A percentile compares a stretch with the other conserved stretches of the same genome.
Evolutionary conservation across 2,329 filamentous ascomycete genomes (phyloP).

Genomic region (Xylariomycetidae sp.): DNA sequence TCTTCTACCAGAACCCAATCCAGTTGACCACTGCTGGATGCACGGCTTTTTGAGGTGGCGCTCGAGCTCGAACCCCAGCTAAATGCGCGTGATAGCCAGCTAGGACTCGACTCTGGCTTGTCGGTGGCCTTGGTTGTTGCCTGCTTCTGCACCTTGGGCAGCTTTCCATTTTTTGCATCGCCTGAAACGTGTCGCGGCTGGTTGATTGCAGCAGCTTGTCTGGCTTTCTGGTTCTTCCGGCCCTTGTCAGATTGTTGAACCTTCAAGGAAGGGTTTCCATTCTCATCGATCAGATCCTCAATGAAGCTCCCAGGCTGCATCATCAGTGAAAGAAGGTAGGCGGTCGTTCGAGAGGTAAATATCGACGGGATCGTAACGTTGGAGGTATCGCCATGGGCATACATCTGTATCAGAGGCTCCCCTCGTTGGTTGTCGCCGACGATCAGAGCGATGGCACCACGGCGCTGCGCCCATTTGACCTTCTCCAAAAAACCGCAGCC

Average conservation of each 20-base stretch:
- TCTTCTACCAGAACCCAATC: slow-evolving; percentile 70
- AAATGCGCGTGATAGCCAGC: slow-evolving; percentile 45
- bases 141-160: slow-evolving; percentile 19
- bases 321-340: slow-evolving; percentile 84
- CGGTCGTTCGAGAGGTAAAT: slow-evolving; percentile 92
- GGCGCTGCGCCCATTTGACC: slow-evolving; percentile 90
- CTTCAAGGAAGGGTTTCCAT: slow-evolving; percentile 52
- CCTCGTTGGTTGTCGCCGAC: slow-evolving; percentile 91
- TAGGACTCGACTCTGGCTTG: slow-evolving; percentile 17
- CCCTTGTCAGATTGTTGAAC: slow-evolving; percentile 44
- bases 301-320: slow-evolving; percentile 66
- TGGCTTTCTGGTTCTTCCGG: slow-evolving; percentile 31
- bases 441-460: slow-evolving; percentile 84
- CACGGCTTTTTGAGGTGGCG: slow-evolving; percentile 52
- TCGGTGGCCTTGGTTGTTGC: slow-evolving; percentile 13
- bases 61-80: slow-evolving; percentile 27
- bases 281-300: slow-evolving; percentile 55
- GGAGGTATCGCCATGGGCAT: slow-evolving; percentile 91
- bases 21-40: slow-evolving; percentile 67
- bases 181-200: too few species aligned
- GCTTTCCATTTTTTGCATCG: too few species aligned
- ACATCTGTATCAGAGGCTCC: slow-evolving; percentile 92
- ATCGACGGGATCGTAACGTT: slow-evolving; percentile 91
- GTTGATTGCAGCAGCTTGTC: slow-evolving; percentile 24
- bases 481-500: slow-evolving; percentile 97